Base-by-base conservation (phyloP, 371 early-diverging fungal genomes). In the Mucor racemosus region DNA sequence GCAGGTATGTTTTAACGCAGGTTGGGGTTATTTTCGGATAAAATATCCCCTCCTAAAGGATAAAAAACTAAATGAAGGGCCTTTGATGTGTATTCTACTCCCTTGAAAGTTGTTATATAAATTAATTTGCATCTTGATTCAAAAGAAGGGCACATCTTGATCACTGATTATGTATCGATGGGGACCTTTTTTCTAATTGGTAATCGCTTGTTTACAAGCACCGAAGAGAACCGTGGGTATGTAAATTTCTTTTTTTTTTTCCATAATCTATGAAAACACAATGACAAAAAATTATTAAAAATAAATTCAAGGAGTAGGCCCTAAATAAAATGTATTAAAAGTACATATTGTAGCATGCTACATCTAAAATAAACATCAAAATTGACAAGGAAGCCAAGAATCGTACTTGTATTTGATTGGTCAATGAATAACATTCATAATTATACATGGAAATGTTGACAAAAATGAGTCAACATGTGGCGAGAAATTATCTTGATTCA, bases 161-260 rank as follows among this genome's bases (percentile, higher is more conserved):
- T 48, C 48, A 48, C 10, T 19, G 19, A 19, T 48, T 17, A 19
- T 4, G 48, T 19, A 48, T 48, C 21, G 48, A 48, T 48, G 48
- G 48, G 48, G 48, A 21, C 21, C 48, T 21, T 19, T 9, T 21
- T 48, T 48, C 48, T 21, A 17, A 48, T 48, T 48, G 48, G 48
- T 48, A 48, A 48, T 21, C 48, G 6, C 17, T 21, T 48, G 48
- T 48, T 48, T 48, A 48, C 21, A 48, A 48, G 19, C n/a, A 48
- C 48, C 48, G 48, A 48, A n/a, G 48, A 21, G 21, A 48, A 48
- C 48, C 48, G 48, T 48, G 48, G 48, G 48, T 48, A 48, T 48
- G 48, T 19, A 48, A 48, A 48, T 48, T 48, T 21, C 48, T 21
- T 19, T 10, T 48, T 48, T 48, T 11, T 17, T 19, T 46, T 48